Evolutionary conservation across 805 yeast species (phyloP), one percentile per base, ranked within the genome.

Genomic region (Pichia occidentalis): DNA sequence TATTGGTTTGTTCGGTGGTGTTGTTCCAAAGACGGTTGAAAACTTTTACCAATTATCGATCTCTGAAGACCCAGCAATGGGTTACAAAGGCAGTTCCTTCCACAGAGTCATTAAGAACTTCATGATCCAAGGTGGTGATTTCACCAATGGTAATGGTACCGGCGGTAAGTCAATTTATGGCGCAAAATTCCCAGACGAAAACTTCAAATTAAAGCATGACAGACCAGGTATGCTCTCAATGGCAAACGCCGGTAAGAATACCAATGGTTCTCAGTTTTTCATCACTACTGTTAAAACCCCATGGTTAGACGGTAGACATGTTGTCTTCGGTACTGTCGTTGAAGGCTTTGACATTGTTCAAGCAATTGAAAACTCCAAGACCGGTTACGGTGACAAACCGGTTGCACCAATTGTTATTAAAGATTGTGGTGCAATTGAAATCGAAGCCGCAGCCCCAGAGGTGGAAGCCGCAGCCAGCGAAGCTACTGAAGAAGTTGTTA

Each of bases 281-380:
- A 82, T 92, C 66, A 87, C 95, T 55, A 88, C 97, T 20, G 95
- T 83, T 17, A 72, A 75, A 24, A 85, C 96, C 40, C 67, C 80
- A 34, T 92, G 98, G 97, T 75, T 92, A 57, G 86, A 92, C 57
- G 92, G 94, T 48, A 77, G 69, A 52, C 98, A 92, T 63, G 98
- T 92, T 57, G 98, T 92, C 29, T 92, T 92, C 55, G 98, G 98
- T 49, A 85, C 86, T 65, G 96, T 92, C 39, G 42, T 86, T 13
- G 87, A 81, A 40, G 97, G 97, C 34, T 70, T 77, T 68, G 95
- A 90, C 48, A 75, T 86, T 35, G 85, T 90, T 39, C 63, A 70
- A 48, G 70, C 74, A 61, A 77, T 92, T 55, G 95, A 87, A 64
- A 60, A 61, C 33, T 77, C 83, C 45, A 75, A 77, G 64, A 86